phyloP scores from a whole-genome alignment of 805 yeast genomes.

The Lipomyces anomalus region DNA sequence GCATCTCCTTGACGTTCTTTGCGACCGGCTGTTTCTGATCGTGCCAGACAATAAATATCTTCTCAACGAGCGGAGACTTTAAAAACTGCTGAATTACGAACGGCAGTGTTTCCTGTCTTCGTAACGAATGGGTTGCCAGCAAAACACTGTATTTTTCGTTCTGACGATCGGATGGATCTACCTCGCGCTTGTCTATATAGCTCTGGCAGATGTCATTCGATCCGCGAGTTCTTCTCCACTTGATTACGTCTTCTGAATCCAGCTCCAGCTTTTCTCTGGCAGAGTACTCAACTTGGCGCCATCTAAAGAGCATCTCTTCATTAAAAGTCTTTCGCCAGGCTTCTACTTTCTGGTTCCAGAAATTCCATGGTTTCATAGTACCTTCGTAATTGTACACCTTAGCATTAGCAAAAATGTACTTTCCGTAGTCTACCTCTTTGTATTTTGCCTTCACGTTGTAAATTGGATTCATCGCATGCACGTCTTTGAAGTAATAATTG shows the following conservation, averaged over 20 bases:
- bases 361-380: slow-evolving; percentile 21
- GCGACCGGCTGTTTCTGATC: slow-evolving; percentile 17
- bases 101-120: slow-evolving; percentile 22
- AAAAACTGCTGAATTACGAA: slow-evolving; percentile 20
- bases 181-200: slow-evolving; percentile 9
- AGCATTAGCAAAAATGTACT: slow-evolving; percentile 17
- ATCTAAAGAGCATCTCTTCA: slow-evolving; percentile 17
- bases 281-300: slow-evolving; percentile 20
- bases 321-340: slow-evolving; percentile 17
- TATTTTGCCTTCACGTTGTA: slow-evolving; percentile 19
- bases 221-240: slow-evolving; percentile 19
- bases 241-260: slow-evolving; percentile 10
- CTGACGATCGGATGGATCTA: slow-evolving; percentile 11
- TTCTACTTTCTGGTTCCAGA: slow-evolving; percentile 15
- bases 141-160: slow-evolving; percentile 19
- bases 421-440: slow-evolving; percentile 10
- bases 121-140: slow-evolving; percentile 20
- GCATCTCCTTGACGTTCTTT: slow-evolving; percentile 9
- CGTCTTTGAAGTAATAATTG: slow-evolving; percentile 15
- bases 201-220: slow-evolving; percentile 15
- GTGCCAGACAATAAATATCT: slow-evolving; percentile 22
- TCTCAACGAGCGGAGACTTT: slow-evolving; percentile 15
- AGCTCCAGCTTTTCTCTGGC: slow-evolving; percentile 7
- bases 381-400: slow-evolving; percentile 21
- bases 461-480: slow-evolving; percentile 19